Evolutionary conservation across 495 filamentous ascomycete genomes (phyloP), one percentile per base, ranked within the genome.

Genomic region (Xylaria telfairii): DNA sequence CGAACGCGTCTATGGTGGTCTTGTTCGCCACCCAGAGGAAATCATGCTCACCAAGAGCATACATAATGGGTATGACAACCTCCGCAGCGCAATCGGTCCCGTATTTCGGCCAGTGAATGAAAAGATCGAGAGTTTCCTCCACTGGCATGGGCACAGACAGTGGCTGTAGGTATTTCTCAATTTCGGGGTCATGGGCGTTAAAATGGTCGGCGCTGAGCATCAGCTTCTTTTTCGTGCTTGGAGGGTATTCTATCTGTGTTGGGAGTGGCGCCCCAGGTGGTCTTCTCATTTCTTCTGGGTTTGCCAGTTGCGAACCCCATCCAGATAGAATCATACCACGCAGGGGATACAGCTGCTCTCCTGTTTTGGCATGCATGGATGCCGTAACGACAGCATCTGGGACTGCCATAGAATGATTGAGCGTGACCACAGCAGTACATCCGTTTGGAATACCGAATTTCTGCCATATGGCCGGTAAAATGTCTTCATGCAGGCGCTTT

Each of bases 41-140:
- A 51, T 51, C 47, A 51, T 51, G 47, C 21, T 51, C 47, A 26
- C 47, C 47, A 51, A 51, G 47, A 9, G 47, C 47, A 51, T 51
- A 51, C 47, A 51, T 51, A 3, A 51, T 21, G 0, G 47, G 47
- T 51, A 51, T 26, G 10, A 13, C 47, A 4, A 51, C 47, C 7
- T 51, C 47, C 9, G 47, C 21, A 9, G 47, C 47, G 47, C 21
- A 26, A 51, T 51, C 21, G 21, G 47, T 1, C 9, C 21, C 47
- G 26, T 51, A 51, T 26, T n/a, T 51, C 21, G 47, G 21, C 47
- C 47, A 51, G 47, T 51, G 21, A 51, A 51, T 6, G 24, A 12
- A 0, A 51, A 24, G n/a, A 3, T 51, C 47, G 12, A 51, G 47
- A 12, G 26, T 9, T 26, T 51, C 47, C 26, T 51, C 47, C 7